Evolutionary conservation across 176 grass and related monocot species (phyloP).

Genomic region (Oryza brachyantha): DNA sequence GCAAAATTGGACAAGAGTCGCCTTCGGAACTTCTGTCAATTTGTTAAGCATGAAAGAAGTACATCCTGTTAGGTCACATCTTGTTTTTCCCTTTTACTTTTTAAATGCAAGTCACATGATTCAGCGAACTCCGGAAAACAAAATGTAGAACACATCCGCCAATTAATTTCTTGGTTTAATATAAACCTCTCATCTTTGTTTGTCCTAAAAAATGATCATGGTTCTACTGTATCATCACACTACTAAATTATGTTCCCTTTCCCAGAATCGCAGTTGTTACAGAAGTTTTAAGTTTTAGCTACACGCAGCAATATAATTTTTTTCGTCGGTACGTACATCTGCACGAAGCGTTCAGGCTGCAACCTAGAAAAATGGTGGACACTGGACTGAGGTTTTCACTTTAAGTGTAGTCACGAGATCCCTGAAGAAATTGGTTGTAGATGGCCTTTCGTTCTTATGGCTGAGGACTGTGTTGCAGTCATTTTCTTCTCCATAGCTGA

Average conservation of each 20-base stretch:
- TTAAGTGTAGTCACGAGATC: slow-evolving; percentile 64
- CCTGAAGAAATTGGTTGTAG: slow-evolving; percentile 44
- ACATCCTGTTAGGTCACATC: neutral
- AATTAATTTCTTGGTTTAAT: no score
- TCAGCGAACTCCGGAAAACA: neutral
- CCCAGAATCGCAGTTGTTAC: no score
- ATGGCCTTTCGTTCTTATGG: slow-evolving; percentile 51
- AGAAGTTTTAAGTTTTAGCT: no score
- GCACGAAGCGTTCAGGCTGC: neutral
- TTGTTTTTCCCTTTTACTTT: neutral
- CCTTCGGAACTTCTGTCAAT: neutral
- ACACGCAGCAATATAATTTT: no score
- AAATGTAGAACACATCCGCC: neutral
- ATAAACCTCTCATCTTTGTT: no score
- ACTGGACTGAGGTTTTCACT: neutral
- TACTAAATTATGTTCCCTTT: no score
- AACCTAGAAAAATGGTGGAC: neutral
- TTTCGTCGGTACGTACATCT: no score
- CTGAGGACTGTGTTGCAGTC: slow-evolving; percentile 22
- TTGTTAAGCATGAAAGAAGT: neutral
- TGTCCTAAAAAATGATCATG: no score
- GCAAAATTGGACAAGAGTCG: neutral
- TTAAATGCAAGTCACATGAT: neutral
- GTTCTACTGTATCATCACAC: no score
- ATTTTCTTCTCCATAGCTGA: slow-evolving; percentile 27